These are phyloP conservation scores for Solanum clarkiae DNA, from an alignment of 257 asterid species.

Conservation along the genomic window DNA sequence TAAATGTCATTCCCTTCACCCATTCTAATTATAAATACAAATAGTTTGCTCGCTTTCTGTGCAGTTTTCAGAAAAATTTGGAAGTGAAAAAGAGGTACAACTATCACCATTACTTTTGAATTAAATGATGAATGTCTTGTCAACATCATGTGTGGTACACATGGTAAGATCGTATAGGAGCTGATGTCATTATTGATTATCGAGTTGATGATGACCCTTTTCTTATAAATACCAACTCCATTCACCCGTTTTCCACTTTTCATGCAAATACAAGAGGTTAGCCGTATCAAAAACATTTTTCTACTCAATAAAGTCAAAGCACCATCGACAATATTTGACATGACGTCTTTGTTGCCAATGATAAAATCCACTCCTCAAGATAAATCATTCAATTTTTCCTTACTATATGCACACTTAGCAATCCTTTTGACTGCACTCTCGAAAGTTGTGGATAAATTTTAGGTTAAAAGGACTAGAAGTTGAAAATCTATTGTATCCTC, in stretches of 20 bases:
- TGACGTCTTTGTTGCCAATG: constrained; percentile 46
- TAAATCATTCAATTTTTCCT: constrained; percentile 51
- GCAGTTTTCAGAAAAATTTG: no score
- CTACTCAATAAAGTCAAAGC: no score
- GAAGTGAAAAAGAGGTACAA: no score
- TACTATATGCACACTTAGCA: constrained; percentile 39
- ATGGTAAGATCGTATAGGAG: background rate
- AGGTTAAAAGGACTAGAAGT: constrained; percentile 38
- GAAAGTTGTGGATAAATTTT: constrained; percentile 26
- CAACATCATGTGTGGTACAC: background rate
- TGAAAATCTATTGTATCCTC: constrained; percentile 35
- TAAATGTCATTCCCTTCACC: background rate
- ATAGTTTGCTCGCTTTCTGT: background rate
- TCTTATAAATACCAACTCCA: background rate
- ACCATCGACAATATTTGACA: no score
- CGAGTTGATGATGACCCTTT: background rate
- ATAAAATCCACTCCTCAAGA: constrained; percentile 40
- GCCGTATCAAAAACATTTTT: no score
- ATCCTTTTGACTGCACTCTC: constrained; percentile 41
- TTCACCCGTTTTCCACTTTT: no score
- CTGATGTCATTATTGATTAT: background rate
- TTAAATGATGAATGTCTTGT: no score
- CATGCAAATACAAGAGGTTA: no score
- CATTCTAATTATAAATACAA: background rate
- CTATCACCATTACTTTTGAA: background rate